Evolutionary conservation across 2,329 filamentous ascomycete species (phyloP).

Genomic region (Colletotrichum sp.): DNA sequence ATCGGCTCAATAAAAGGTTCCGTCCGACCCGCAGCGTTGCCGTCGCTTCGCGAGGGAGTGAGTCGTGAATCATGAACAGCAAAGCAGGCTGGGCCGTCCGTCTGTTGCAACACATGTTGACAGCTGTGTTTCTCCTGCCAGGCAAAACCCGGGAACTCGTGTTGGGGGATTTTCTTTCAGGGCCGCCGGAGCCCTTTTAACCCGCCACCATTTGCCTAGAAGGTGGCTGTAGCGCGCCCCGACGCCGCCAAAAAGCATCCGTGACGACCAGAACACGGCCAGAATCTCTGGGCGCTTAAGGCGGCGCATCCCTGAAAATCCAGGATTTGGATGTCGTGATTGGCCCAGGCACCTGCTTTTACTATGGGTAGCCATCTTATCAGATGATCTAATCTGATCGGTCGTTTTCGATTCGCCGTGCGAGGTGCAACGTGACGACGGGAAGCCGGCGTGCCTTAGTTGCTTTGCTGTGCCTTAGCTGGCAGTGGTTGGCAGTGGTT

Average conservation of each 20-base stretch:
- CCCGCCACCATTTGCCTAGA: not conserved
- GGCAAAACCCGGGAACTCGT: not conserved
- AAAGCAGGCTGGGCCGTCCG: not conserved
- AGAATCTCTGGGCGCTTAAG: not conserved
- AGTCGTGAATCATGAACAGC: not conserved
- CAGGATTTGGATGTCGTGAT: not conserved
- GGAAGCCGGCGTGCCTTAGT: not conserved
- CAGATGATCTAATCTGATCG: slow-evolving; percentile 23
- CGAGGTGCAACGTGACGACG: not conserved
- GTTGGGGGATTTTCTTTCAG: not conserved
- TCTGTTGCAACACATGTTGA: not conserved
- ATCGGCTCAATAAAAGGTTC: not conserved
- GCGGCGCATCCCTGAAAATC: not conserved
- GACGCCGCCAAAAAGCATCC: not conserved
- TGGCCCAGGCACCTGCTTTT: not conserved
- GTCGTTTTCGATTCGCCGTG: not conserved
- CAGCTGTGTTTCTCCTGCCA: not conserved
- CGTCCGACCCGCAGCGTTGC: not conserved
- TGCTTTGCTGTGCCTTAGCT: not conserved
- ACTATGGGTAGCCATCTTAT: slow-evolving; percentile 4
- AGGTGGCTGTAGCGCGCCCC: not conserved
- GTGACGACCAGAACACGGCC: not conserved
- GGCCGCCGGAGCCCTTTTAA: not conserved
- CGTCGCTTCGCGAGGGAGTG: not conserved
- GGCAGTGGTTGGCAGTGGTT: not conserved